Percentiles rank a stretch among this genome's conserved stretches.
Evolutionary conservation across 495 filamentous ascomycete genomes (phyloP).

Genomic region (Penicillium manginii): DNA sequence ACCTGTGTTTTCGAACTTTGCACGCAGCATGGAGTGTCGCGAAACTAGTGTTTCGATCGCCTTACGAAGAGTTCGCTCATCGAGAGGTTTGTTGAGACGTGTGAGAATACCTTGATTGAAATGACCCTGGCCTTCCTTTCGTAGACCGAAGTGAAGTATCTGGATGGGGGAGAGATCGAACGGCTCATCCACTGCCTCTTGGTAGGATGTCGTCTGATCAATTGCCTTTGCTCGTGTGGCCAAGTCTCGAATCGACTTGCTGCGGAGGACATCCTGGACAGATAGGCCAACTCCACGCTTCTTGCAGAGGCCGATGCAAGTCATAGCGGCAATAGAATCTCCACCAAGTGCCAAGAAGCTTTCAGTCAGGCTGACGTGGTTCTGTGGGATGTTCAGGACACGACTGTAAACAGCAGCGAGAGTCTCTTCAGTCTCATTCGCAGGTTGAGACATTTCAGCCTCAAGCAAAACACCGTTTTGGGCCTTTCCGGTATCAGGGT

Average conservation of each 20-base stretch:
- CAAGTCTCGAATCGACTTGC: conserved; percentile 49
- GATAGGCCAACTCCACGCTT: conserved; percentile 56
- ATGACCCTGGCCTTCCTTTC: conserved; percentile 60
- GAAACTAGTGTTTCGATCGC: conserved; percentile 62
- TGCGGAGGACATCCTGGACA: conserved; percentile 55
- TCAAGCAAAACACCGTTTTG: neutral
- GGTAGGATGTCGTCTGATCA: conserved; percentile 33
- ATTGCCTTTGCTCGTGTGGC: conserved; percentile 39
- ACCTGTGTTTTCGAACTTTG: conserved; percentile 54
- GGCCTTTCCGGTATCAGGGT: conserved; percentile 23
- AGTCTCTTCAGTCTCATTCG: conserved; percentile 39
- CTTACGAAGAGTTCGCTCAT: conserved; percentile 49
- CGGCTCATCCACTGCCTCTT: conserved; percentile 47
- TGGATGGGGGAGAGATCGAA: conserved; percentile 77
- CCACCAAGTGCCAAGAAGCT: conserved; percentile 68
- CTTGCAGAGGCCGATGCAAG: conserved; percentile 57
- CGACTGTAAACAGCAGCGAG: conserved; percentile 52
- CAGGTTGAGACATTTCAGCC: conserved; percentile 23
- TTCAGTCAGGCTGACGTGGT: conserved; percentile 53
- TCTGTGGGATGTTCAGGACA: conserved; percentile 54
- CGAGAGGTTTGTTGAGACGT: conserved; percentile 53
- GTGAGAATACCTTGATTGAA: conserved; percentile 75
- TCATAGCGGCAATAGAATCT: conserved; percentile 73
- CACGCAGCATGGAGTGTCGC: conserved; percentile 75
- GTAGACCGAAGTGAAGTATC: conserved; percentile 65